Base-by-base conservation (phyloP, 2,329 filamentous ascomycete genomes). In the Colletotrichum sublineola region DNA sequence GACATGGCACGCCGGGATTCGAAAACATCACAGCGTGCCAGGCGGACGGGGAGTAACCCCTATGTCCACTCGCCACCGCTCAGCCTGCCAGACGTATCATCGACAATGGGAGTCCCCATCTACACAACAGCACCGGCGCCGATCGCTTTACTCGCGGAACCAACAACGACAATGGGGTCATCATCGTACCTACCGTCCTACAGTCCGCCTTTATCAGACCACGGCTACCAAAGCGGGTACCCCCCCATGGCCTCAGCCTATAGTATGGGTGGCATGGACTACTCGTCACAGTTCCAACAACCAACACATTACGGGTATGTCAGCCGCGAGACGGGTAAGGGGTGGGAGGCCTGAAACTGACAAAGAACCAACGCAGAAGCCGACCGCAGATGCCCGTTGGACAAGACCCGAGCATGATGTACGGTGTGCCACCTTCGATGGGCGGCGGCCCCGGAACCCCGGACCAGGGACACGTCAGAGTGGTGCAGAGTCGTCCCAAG, bases 401-500 rank as follows among this genome's bases (percentile, higher is more conserved):
- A 38, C 82, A 81, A 56, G 85, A 87, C 33, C 67, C 78, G 7
- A 75, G 75, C 50, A 80, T 87, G 74, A 83, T 86, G 79, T 87
- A 87, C 75, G 81, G 83, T 33, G 80, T 86, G 18, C 82, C 75
- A 66, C 80, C 68, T 73, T 79, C 78, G 61, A 78, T 85, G 62
- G 75, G 82, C 31, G 80, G 81, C 52, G 79, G 78, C 71, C 74
- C 76, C 58, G 69, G 79, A 67, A 38, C 36, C 53, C 76, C 64
- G 77, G 76, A 76, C 75, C 81, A 83, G 74, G 80, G 84, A 55
- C 84, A 90, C 75, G 90, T 94, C 50, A 88, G 93, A 71, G 90
- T 95, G 20, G 87, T 95, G 24, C 92, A 93, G 80, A 91, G 90
- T 76, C 89, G 93, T 75, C 94, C 94, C n/a, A 97, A 97, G 83